Percentiles rank a stretch among this genome's conserved stretches.
Conservation (phyloP, 1,284 basidiomycete species). For the Apiotrichum sp. region DNA sequence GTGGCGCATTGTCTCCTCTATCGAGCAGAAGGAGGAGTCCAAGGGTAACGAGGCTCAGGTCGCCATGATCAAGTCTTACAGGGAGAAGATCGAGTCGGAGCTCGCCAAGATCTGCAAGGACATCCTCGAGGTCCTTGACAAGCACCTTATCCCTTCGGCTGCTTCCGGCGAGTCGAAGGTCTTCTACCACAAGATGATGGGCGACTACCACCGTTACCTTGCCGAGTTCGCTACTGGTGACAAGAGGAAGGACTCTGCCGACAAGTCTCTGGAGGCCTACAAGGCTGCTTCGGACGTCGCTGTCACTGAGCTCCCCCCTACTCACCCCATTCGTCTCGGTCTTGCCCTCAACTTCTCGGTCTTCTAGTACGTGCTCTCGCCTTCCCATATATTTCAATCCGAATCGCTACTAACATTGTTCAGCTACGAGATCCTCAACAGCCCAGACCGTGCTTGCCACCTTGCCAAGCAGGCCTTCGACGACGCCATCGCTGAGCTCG, state of each 20-base stretch:
- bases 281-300: constrained; percentile 99
- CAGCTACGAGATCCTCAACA: constrained; percentile 96
- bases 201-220: constrained; percentile 99
- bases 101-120: constrained; percentile 99
- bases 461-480: constrained; percentile 99
- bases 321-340: constrained; percentile 98
- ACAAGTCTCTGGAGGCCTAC: constrained; percentile 99
- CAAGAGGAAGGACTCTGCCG: constrained; percentile 96
- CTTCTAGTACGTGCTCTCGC: constrained; percentile 60
- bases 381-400: background rate
- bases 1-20: constrained; percentile 98
- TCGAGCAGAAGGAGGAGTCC: constrained; percentile 99
- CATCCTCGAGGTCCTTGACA: constrained; percentile 96
- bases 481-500: constrained; percentile 98
- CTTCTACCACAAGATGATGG: constrained; percentile 99
- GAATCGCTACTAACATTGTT: background rate
- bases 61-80: constrained; percentile 96
- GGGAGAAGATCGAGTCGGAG: constrained; percentile 97
- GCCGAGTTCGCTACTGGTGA: constrained; percentile 99
- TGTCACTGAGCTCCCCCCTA: constrained; percentile 93
- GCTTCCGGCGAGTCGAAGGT: constrained; percentile 98
- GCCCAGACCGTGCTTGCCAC: constrained; percentile 95
- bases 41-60: constrained; percentile 99
- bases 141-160: constrained; percentile 97
- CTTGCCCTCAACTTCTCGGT: constrained; percentile 99